Conservation (phyloP, 176 grass and related monocot genomes). For the Puya raimondii region DNA sequence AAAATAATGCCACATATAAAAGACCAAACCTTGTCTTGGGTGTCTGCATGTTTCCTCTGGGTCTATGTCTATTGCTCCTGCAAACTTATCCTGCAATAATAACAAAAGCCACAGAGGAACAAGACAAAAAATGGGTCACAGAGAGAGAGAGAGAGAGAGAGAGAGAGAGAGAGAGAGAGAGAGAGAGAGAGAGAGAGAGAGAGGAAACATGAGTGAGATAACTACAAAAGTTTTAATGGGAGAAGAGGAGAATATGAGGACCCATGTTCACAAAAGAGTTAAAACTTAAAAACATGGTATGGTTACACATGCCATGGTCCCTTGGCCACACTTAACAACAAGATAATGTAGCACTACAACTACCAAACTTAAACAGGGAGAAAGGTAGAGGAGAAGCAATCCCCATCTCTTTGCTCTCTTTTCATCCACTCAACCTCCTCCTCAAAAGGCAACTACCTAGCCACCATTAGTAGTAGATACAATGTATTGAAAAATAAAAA, state of each 20-base stretch:
- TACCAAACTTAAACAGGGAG: conserved; percentile 78
- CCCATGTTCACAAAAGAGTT: conserved; percentile 37
- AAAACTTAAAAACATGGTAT: conserved; percentile 17
- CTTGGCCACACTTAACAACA: conserved; percentile 6
- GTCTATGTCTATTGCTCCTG: conserved; percentile 1
- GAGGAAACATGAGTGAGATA: conserved; percentile 3
- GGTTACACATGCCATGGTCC: conserved; percentile 35
- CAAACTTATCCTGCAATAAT: conserved; percentile 8
- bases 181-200: conserved; percentile 4
- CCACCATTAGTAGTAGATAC: no score
- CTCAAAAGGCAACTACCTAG: not conserved
- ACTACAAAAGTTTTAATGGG: not conserved
- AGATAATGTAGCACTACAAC: conserved; percentile 60
- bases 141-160: not conserved
- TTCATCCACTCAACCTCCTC: conserved; percentile 31
- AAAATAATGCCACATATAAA: not conserved
- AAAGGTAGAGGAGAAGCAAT: conserved; percentile 68
- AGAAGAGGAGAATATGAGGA: conserved; percentile 20
- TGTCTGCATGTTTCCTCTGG: conserved; percentile 49
- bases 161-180: conserved; percentile 22
- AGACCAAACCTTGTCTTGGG: conserved; percentile 54
- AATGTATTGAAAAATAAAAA: no score
- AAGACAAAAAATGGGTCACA: conserved; percentile 26
- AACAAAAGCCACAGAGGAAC: conserved; percentile 16
- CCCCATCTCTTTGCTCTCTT: conserved; percentile 40